Conservation (phyloP, 306 rosid genomes). For the Trichosanthes truncata region DNA sequence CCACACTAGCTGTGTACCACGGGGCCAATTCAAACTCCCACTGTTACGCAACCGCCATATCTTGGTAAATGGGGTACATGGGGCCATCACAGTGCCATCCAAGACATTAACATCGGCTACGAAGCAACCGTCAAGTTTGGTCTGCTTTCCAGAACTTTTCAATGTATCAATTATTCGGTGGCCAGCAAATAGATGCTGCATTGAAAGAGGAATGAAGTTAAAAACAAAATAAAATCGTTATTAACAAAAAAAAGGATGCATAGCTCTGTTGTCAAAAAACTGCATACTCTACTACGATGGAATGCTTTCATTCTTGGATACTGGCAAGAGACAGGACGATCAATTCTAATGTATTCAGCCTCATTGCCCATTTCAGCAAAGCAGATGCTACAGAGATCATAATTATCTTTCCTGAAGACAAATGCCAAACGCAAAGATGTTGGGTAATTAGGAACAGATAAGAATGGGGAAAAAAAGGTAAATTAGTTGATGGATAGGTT, state of each 20-base stretch:
- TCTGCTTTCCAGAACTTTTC: slow-evolving; percentile 17
- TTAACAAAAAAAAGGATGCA: not conserved
- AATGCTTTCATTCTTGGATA: slow-evolving; percentile 23
- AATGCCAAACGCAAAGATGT: not conserved
- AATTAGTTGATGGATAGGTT: not conserved
- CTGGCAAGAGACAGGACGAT: slow-evolving; percentile 38
- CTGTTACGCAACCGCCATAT: slow-evolving; percentile 86
- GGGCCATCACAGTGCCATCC: slow-evolving; percentile 79
- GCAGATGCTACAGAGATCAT: slow-evolving; percentile 80
- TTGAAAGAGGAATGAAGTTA: not conserved
- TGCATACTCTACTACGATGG: slow-evolving; percentile 22
- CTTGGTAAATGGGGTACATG: slow-evolving; percentile 72
- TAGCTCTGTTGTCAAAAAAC: not conserved
- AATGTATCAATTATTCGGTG: slow-evolving; percentile 17
- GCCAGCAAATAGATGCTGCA: slow-evolving; percentile 23
- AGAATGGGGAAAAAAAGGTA: not conserved
- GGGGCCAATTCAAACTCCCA: slow-evolving; percentile 62
- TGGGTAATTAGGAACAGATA: not conserved
- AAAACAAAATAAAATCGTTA: not conserved
- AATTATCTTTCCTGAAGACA: slow-evolving; percentile 59
- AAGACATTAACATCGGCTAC: slow-evolving; percentile 66
- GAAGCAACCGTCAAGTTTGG: slow-evolving; percentile 61
- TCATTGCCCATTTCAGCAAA: slow-evolving; percentile 42
- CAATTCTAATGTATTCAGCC: slow-evolving; percentile 55
- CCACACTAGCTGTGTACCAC: slow-evolving; percentile 69